Base-by-base conservation (phyloP, 306 rosid species). In the Quercus aquifolioides region DNA sequence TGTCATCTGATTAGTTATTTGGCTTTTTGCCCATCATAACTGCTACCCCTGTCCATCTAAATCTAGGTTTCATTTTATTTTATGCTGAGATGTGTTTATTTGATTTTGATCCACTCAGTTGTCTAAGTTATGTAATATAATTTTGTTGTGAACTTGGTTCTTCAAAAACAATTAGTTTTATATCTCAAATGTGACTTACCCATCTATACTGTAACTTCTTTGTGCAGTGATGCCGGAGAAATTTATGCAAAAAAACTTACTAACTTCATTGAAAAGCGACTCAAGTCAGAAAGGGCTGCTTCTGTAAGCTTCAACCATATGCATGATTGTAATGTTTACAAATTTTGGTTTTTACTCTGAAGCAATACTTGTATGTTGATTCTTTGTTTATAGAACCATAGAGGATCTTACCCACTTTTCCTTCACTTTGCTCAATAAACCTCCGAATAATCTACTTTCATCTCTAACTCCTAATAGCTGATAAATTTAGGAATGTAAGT, bases 231-330 rank as follows among this genome's bases (percentile, higher is more conserved):
- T 78, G 86, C 91, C 19, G 99, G 99, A 80, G 87, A 90, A 81
- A 63, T 95, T 79, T 95, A 93, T 79, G 67, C 96, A 28, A 90
- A 93, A 94, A 95, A 93, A 85, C 98, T 95, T 64, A 85, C 90
- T 18, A 95, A 91, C 88, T 95, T 95, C 75, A 93, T 95, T 4
- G 92, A 89, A 80, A 95, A 95, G 76, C 94, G 99, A 81, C 90
- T 93, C 87, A 95, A 93, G 87, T 88, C 98, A 64, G 99, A 95
- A 82, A 86, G 99, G 19, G 96, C 99, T 76, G 99, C 99, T 85
- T 92, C 97, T 81, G 99, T 95, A 93, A 90, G 97, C 81, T 77
- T 79, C 79, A 51, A 69, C 83, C 73, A 23, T 51, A 70, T 79
- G 67, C 67, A 68, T 33, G 74, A 67, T 55, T 64, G 49, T 75